Percentiles rank a stretch among this genome's conserved stretches.
phyloP scores from a whole-genome alignment of 169 alveolate genomes.

The Cryptosporidium ryanae region DNA sequence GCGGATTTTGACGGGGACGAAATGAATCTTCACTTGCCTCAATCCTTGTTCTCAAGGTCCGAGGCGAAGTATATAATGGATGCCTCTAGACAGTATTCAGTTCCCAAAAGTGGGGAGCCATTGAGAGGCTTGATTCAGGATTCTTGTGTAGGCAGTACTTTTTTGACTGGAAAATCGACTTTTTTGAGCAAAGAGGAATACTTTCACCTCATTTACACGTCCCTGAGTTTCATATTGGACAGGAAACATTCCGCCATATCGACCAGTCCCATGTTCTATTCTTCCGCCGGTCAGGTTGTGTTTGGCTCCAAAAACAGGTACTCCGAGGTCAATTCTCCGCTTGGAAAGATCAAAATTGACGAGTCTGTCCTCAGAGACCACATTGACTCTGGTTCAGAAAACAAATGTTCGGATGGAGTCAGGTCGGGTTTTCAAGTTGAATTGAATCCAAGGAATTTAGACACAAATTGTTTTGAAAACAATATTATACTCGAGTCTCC shows the following conservation, averaged over 20 bases:
- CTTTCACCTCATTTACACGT: slow-evolving; percentile 83
- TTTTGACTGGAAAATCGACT: slow-evolving; percentile 93
- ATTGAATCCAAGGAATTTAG: neutral
- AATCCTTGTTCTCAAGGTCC: slow-evolving; percentile 93
- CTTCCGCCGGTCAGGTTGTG: slow-evolving; percentile 60
- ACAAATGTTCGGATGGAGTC: neutral
- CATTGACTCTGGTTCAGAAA: neutral
- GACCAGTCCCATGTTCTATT: slow-evolving; percentile 40
- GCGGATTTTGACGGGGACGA: slow-evolving; percentile 99
- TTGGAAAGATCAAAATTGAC: slow-evolving; percentile 43
- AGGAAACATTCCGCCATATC: slow-evolving; percentile 60
- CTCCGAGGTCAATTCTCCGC: slow-evolving; percentile 52
- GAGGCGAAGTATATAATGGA: slow-evolving; percentile 95
- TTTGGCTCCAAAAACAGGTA: slow-evolving; percentile 58
- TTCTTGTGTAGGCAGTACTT: slow-evolving; percentile 93
- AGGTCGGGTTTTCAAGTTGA: neutral
- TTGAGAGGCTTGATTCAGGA: slow-evolving; percentile 98
- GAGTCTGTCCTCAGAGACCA: slow-evolving; percentile 28
- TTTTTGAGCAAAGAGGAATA: slow-evolving; percentile 90
- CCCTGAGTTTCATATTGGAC: slow-evolving; percentile 42
- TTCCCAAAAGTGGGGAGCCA: slow-evolving; percentile 98
- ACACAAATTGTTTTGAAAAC: neutral
- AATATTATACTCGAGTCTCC: slow-evolving; percentile 88
- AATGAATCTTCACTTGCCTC: slow-evolving; percentile 97
- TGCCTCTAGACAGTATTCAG: slow-evolving; percentile 95